phyloP scores from a whole-genome alignment of 2,329 filamentous ascomycete species.

The Penicillium vulpinum region DNA sequence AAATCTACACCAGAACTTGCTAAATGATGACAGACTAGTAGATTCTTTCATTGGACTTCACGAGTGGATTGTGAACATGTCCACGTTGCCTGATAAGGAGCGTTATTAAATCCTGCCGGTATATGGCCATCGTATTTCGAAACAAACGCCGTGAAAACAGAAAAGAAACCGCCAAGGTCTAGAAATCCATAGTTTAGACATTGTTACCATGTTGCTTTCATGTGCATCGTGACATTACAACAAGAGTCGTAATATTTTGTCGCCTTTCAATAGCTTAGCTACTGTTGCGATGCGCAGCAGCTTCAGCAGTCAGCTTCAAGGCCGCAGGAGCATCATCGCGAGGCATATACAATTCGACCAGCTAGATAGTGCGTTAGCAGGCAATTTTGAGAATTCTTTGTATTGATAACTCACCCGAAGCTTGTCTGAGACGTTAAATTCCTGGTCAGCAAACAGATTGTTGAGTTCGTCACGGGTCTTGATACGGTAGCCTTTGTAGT shows the following conservation, averaged over 20 bases:
- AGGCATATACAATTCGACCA: constrained; percentile 81
- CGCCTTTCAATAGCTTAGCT: constrained; percentile 14
- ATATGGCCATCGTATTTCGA: neutral
- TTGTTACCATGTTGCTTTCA: neutral
- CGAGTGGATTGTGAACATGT: neutral
- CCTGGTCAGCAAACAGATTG: constrained; percentile 61
- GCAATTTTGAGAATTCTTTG: neutral
- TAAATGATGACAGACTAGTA: neutral
- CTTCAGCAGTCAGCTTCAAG: constrained; percentile 68
- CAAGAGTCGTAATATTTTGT: neutral
- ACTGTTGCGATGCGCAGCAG: constrained; percentile 72
- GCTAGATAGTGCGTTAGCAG: constrained; percentile 52
- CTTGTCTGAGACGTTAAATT: constrained; percentile 58
- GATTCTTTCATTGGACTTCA: neutral
- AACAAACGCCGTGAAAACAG: constrained; percentile 1
- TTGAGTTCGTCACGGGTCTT: constrained; percentile 70
- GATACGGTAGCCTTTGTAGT: constrained; percentile 64
- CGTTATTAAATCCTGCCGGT: neutral
- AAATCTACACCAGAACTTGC: too few species aligned
- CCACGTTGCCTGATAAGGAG: neutral
- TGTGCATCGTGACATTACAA: neutral
- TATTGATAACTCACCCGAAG: constrained; percentile 39
- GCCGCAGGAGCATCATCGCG: constrained; percentile 73
- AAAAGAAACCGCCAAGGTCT: neutral
- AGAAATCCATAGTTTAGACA: neutral